phyloP scores from a whole-genome alignment of 305 asterid genomes.

The Vinca major region DNA sequence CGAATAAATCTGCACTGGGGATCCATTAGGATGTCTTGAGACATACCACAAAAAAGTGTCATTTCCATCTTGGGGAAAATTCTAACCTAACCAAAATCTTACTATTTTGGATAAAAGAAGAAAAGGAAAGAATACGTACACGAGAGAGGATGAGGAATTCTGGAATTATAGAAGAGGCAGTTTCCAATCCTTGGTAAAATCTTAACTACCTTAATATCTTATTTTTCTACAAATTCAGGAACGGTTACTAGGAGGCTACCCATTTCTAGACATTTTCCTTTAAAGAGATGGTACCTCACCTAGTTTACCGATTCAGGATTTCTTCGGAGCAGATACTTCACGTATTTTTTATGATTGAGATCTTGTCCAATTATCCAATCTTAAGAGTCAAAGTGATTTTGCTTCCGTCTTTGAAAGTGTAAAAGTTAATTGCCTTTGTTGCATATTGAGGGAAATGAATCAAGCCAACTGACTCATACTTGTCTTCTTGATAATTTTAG shows the following conservation, averaged over 20 bases:
- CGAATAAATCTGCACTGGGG: neutral
- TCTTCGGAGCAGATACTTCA: neutral
- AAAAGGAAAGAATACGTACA: neutral
- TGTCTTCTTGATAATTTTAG: neutral
- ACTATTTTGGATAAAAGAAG: neutral
- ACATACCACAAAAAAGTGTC: neutral
- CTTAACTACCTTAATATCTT: neutral
- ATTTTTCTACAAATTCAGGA: neutral
- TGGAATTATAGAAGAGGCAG: neutral
- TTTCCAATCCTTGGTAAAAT: neutral
- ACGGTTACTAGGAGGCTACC: neutral
- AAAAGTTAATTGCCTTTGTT: neutral
- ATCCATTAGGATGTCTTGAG: neutral
- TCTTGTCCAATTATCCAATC: neutral
- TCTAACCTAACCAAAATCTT: neutral
- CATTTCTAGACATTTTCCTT: neutral
- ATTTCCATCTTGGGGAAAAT: neutral
- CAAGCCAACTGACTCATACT: neutral
- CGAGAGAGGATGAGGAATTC: neutral
- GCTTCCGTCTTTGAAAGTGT: neutral
- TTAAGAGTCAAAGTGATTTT: too few species aligned
- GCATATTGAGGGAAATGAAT: neutral
- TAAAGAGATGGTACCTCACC: neutral
- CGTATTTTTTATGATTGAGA: neutral
- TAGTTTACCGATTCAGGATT: neutral